Conservation (phyloP, 1,284 basidiomycete species). For the Leccinum pseudoinsigne region DNA sequence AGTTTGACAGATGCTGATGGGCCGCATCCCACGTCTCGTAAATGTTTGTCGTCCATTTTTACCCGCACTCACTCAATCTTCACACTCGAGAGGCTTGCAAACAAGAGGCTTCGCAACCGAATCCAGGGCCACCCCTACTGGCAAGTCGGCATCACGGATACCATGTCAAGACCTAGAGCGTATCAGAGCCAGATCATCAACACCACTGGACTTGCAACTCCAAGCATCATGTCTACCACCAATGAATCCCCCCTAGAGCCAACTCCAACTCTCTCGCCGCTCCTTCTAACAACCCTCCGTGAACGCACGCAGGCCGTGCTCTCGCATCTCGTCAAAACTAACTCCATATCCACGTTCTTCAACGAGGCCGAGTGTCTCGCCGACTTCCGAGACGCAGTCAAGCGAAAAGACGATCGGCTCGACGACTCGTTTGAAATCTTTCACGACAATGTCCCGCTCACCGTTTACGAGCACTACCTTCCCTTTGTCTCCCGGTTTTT, state of each 20-base stretch:
- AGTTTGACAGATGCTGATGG: too few species aligned
- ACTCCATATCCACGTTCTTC: conserved; percentile 21
- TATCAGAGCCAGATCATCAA: not conserved
- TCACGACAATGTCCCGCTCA: conserved; percentile 20
- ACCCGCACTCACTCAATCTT: too few species aligned
- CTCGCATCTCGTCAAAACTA: conserved; percentile 23
- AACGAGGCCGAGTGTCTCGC: conserved; percentile 18
- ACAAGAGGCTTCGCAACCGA: too few species aligned
- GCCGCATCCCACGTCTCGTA: too few species aligned
- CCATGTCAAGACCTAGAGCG: too few species aligned
- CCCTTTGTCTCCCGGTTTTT: conserved; percentile 25
- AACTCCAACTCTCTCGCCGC: conserved; percentile 14
- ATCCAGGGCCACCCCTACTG: too few species aligned
- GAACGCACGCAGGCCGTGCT: conserved; percentile 24
- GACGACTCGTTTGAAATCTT: conserved; percentile 16
- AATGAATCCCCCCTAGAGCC: conserved; percentile 18
- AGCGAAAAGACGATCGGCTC: not conserved
- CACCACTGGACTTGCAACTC: not conserved
- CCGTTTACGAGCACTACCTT: conserved; percentile 21
- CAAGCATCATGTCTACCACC: conserved; percentile 14
- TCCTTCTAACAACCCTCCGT: conserved; percentile 18
- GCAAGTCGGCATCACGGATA: too few species aligned
- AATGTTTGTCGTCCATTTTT: too few species aligned
- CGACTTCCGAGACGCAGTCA: conserved; percentile 13
- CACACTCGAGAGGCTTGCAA: too few species aligned